A percentile compares a stretch with the other conserved stretches of the same genome.
Evolutionary conservation across 495 filamentous ascomycete genomes (phyloP).

Genomic region (Sordaria brevicollis): DNA sequence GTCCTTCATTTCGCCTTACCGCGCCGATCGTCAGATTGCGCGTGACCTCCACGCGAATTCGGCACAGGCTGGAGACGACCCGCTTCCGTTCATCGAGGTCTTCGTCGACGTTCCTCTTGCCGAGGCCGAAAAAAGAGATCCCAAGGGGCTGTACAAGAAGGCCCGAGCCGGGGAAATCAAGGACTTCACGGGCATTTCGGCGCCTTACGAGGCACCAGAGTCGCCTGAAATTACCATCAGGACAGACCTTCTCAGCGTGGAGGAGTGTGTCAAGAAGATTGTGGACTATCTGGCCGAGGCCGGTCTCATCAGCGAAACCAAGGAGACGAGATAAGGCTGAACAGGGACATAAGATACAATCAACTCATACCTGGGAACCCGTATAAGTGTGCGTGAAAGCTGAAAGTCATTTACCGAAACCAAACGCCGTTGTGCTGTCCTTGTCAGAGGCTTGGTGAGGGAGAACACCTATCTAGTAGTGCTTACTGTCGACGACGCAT

Average conservation of each 20-base stretch:
- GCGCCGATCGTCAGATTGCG: constrained; percentile 71
- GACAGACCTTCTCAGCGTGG: constrained; percentile 64
- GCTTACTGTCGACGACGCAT: not conserved
- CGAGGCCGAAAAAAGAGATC: constrained; percentile 88
- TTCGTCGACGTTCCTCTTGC: constrained; percentile 80
- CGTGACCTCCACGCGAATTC: constrained; percentile 61
- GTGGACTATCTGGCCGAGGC: constrained; percentile 61
- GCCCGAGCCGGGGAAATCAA: constrained; percentile 85
- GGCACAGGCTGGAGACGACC: constrained; percentile 37
- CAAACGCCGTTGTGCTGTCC: not conserved
- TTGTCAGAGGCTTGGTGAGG: not conserved
- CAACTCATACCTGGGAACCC: not conserved
- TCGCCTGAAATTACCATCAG: constrained; percentile 76
- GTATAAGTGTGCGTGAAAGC: not conserved
- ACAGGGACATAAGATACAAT: not conserved
- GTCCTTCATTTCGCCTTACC: constrained; percentile 94
- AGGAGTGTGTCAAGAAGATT: constrained; percentile 79
- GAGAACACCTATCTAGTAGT: not conserved
- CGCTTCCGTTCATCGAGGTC: constrained; percentile 84
- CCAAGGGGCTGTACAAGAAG: constrained; percentile 97
- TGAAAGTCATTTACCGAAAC: not conserved
- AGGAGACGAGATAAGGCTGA: constrained; percentile 18
- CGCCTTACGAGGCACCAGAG: constrained; percentile 87
- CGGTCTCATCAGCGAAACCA: constrained; percentile 27
- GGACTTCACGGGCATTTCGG: constrained; percentile 91